Conservation (phyloP, 2,329 filamentous ascomycete species). For the Exophiala sp. region DNA sequence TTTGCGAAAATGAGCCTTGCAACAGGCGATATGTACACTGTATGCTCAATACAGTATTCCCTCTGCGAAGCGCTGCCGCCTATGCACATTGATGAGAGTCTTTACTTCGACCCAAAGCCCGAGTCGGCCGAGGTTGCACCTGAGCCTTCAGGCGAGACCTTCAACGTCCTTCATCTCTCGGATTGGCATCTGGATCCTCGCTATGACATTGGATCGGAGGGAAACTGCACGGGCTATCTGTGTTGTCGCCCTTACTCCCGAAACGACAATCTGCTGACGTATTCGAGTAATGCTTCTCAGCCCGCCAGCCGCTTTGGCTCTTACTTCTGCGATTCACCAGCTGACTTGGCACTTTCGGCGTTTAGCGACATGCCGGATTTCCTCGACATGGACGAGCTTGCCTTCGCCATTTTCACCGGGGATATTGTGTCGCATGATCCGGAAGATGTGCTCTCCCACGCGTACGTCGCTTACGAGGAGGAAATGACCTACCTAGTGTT, state of each 20-base stretch:
- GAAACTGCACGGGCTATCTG: slow-evolving; percentile 30
- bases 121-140: slow-evolving; percentile 23
- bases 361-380: slow-evolving; percentile 27
- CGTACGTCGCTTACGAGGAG: slow-evolving; percentile 32
- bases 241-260: slow-evolving; percentile 30
- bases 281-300: slow-evolving; percentile 22
- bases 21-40: slow-evolving; percentile 26
- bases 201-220: slow-evolving; percentile 32
- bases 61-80: slow-evolving; percentile 21
- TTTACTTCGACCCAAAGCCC: slow-evolving; percentile 28
- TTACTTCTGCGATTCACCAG: slow-evolving; percentile 29
- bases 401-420: slow-evolving; percentile 33
- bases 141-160: slow-evolving; percentile 24
- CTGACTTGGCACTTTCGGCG: slow-evolving; percentile 29
- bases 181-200: slow-evolving; percentile 33
- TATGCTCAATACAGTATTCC: slow-evolving; percentile 19
- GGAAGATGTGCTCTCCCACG: slow-evolving; percentile 29
- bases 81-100: slow-evolving; percentile 26
- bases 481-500: slow-evolving; percentile 29
- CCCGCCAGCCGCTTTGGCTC: slow-evolving; percentile 31
- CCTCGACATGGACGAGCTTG: slow-evolving; percentile 26
- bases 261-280: slow-evolving; percentile 23
- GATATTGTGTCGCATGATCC: slow-evolving; percentile 33
- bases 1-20: slow-evolving; percentile 28
- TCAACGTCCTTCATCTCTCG: slow-evolving; percentile 32